A percentile compares a stretch with the other conserved stretches of the same genome.
Evolutionary conservation across 176 grass and related monocot species (phyloP).

Genomic region (Echinochloa phyllopogon): DNA sequence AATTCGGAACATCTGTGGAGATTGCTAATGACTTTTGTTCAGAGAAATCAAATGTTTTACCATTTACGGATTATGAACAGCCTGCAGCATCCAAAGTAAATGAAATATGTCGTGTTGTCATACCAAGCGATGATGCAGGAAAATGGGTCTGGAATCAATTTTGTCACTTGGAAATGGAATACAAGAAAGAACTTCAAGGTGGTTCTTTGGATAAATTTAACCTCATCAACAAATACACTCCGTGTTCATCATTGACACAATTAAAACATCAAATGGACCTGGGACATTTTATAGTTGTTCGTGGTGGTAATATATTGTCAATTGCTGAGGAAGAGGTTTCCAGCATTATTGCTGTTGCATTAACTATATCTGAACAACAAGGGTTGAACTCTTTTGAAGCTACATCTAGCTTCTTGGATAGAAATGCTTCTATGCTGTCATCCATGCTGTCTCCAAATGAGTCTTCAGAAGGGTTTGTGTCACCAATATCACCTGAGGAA

Average conservation of each 20-base stretch:
- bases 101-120: constrained; percentile 17
- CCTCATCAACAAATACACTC: constrained; percentile 69
- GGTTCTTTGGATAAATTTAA: constrained; percentile 72
- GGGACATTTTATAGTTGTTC: constrained; percentile 68
- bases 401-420: constrained; percentile 39
- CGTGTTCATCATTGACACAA: constrained; percentile 48
- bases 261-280: constrained; percentile 44
- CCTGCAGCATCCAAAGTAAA: constrained; percentile 28
- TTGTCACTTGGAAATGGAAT: constrained; percentile 58
- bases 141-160: constrained; percentile 75
- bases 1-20: not conserved
- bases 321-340: constrained; percentile 74
- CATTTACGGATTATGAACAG: constrained; percentile 42
- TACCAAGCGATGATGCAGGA: constrained; percentile 45
- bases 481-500: constrained; percentile 40
- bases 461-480: not conserved
- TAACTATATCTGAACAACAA: constrained; percentile 73
- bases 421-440: constrained; percentile 5
- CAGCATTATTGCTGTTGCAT: constrained; percentile 79
- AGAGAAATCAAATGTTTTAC: constrained; percentile 13
- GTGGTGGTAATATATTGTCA: constrained; percentile 65
- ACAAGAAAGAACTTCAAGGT: constrained; percentile 72
- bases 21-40: not conserved
- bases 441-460: not conserved
- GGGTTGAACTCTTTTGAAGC: constrained; percentile 44